Evolutionary conservation across 805 yeast species (phyloP).

Genomic region (Kodamaea nitidulidarum): DNA sequence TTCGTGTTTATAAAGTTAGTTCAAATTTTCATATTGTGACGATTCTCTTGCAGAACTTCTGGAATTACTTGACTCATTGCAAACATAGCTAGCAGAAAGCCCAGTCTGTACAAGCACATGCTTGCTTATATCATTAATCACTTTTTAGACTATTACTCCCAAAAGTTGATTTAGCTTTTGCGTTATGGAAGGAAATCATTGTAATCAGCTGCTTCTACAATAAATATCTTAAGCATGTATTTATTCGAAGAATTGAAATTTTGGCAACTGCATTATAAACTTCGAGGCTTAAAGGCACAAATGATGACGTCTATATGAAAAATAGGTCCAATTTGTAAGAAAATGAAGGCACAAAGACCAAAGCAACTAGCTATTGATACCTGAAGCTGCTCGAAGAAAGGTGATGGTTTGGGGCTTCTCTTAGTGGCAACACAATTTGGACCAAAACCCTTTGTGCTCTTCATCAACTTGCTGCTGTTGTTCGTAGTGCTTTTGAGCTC

Average conservation of each 20-base stretch:
- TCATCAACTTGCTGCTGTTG: conserved; percentile 35
- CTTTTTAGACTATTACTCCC: too few species aligned
- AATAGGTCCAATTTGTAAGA: conserved; percentile 1
- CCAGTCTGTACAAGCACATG: too few species aligned
- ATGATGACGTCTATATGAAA: conserved; percentile 1
- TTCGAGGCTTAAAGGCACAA: conserved; percentile 1
- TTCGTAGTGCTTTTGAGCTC: conserved; percentile 28
- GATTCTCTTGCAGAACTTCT: too few species aligned
- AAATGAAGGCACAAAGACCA: neutral
- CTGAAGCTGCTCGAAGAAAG: neutral
- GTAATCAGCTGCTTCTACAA: neutral
- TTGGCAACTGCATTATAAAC: conserved; percentile 2
- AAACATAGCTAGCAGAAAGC: too few species aligned
- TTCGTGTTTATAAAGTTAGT: too few species aligned
- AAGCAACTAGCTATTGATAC: neutral
- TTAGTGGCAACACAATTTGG: conserved; percentile 41
- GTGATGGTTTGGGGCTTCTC: neutral
- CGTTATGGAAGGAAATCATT: too few species aligned
- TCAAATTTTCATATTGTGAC: too few species aligned
- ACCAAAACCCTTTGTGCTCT: conserved; percentile 39
- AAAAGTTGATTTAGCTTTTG: too few species aligned
- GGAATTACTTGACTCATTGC: too few species aligned
- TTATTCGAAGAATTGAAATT: conserved; percentile 6
- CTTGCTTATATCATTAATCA: too few species aligned
- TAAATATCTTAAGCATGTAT: conserved; percentile 1